Evolutionary conservation across 1,284 basidiomycete species (phyloP), one percentile per base, ranked within the genome.

Genomic region (Anthracocystis panici-leucophaei): DNA sequence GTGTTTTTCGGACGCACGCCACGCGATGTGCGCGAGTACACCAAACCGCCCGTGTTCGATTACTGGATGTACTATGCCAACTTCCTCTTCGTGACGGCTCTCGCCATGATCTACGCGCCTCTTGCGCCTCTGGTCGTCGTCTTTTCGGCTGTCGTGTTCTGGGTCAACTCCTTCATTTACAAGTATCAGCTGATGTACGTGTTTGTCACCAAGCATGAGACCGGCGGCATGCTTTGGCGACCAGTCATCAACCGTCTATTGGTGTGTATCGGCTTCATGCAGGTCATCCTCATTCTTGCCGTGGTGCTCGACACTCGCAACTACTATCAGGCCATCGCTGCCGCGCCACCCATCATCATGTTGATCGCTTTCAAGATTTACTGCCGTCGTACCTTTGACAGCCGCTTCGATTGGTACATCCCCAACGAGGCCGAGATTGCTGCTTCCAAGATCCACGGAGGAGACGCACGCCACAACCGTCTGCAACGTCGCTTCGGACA

Each of bases 11-110:
- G 95, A n/a, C 91, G 95, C 63, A 99, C 97, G 0, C 96, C 95
- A 49, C 90, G 97, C 77, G 95, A 97, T 82, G 94, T 98, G 65
- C 90, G 94, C 57, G 95, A 97, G 80, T 95, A 93, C 91, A 97
- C 96, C 7, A 92, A 95, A 84, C 96, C 96, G 18, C 93, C 93
- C 5, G 91, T 92, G 42, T 98, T 98, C 84, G 91, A 95, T 80
- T 98, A 92, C 86, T 89, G 93, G 12, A 90, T 95, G 64, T 94
- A 94, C 86, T 95, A 92, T 78, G 76, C 81, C 58, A 84, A 83
- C 57, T 72, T 83, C 42, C 77, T 84, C 35, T 84, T 85, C 65
- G 55, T 84, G 41, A 71, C 77, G 12, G 78, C 82, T 11, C 77
- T 85, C 9, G 82, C 75, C 52, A 71, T 83, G 60, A 68, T 85